A percentile compares a stretch with the other conserved stretches of the same genome.
Evolutionary conservation across 805 yeast species (phyloP).

Genomic region (Pichia kluyveri): DNA sequence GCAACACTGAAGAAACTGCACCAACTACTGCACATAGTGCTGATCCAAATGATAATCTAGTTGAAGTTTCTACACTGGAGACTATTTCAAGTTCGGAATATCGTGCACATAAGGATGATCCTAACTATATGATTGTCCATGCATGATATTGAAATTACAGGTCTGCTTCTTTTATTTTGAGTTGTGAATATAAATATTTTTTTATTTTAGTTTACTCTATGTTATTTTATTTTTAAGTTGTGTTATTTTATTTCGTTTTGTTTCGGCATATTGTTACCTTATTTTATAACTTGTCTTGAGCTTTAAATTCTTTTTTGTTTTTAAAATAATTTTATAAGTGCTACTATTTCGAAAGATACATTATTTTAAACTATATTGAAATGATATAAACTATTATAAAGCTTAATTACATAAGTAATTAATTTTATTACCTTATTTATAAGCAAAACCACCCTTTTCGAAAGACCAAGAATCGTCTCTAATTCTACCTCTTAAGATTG

Average conservation of each 20-base stretch:
- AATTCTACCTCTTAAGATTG: slow-evolving; percentile 92
- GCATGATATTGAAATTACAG: slow-evolving; percentile 1
- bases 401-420: too few species aligned
- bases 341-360: too few species aligned
- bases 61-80: slow-evolving; percentile 33
- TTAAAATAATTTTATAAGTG: too few species aligned
- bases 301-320: too few species aligned
- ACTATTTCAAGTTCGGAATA: slow-evolving; percentile 41
- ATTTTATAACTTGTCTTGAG: not conserved
- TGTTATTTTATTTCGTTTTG: not conserved
- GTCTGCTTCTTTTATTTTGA: too few species aligned
- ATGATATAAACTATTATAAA: too few species aligned
- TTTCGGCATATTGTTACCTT: not conserved
- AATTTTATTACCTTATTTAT: slow-evolving; percentile 11
- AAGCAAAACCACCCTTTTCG: slow-evolving; percentile 31
- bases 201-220: not conserved
- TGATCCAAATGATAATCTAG: slow-evolving; percentile 15
- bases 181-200: not conserved
- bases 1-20: not conserved
- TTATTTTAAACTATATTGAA: not conserved
- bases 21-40: slow-evolving; percentile 5
- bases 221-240: not conserved
- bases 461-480: slow-evolving; percentile 84
- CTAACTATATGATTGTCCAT: slow-evolving; percentile 35
- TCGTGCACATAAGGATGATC: slow-evolving; percentile 36